Percentiles rank a stretch among this genome's conserved stretches.
Conservation (phyloP, 306 rosid species). For the Nissolia schottii region DNA sequence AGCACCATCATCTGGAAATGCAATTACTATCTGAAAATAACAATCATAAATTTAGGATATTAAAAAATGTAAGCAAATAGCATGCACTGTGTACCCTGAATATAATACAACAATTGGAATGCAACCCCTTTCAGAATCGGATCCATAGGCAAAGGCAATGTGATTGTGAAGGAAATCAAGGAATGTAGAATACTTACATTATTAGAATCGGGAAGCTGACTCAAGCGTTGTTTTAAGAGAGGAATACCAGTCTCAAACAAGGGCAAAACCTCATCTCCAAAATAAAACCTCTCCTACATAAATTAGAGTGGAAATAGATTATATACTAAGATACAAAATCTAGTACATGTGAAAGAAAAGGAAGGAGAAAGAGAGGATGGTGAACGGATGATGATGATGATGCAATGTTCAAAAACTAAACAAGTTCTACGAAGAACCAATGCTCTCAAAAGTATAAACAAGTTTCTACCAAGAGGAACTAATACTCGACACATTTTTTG, state of each 20-base stretch:
- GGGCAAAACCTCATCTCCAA: conserved; percentile 94
- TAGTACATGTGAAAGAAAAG: neutral
- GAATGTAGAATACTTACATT: conserved; percentile 41
- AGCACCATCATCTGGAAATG: conserved; percentile 98
- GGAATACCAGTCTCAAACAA: conserved; percentile 98
- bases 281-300: conserved; percentile 90
- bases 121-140: neutral
- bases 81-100: neutral
- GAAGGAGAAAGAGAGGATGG: neutral
- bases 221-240: conserved; percentile 75
- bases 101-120: neutral
- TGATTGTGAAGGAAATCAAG: neutral
- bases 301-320: neutral
- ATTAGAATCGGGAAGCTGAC: conserved; percentile 75
- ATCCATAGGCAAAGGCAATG: conserved; percentile 3
- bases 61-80: neutral
- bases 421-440: neutral
- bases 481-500: too few relatives aligned
- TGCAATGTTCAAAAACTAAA: neutral
- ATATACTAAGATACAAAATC: neutral
- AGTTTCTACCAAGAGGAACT: neutral
- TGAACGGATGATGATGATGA: too few relatives aligned
- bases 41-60: neutral
- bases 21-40: conserved; percentile 74
- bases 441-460: neutral